These are phyloP conservation scores for Chlorella sorokiniana DNA, from an alignment of 139 green algal species.

Conservation along the genomic window DNA sequence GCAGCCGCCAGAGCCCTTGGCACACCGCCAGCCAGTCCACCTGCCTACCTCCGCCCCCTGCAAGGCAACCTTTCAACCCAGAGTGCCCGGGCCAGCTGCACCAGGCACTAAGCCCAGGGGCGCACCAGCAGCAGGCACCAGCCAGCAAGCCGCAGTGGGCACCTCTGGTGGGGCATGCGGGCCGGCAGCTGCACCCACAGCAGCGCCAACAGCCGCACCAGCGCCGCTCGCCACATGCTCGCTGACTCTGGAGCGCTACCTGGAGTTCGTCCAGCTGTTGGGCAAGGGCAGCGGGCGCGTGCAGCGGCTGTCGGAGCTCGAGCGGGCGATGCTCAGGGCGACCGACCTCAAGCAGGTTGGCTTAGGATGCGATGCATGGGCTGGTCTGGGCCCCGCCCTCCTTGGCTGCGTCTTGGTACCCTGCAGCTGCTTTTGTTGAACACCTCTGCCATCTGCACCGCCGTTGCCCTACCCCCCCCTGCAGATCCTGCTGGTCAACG, in stretches of 20 bases:
- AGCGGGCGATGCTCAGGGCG: conserved; percentile 9
- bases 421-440: background rate
- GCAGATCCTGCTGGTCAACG: conserved; percentile 29
- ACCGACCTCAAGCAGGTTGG: conserved; percentile 33
- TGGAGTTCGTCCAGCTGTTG: conserved; percentile 14
- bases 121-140: no score
- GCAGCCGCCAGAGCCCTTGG: no score
- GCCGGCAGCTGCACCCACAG: background rate
- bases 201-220: background rate
- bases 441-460: background rate
- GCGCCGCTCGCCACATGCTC: background rate
- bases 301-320: conserved; percentile 9
- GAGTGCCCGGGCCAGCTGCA: no score
- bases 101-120: no score
- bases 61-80: no score
- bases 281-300: conserved; percentile 25
- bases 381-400: background rate
- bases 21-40: no score
- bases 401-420: background rate
- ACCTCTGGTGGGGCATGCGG: background rate
- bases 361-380: background rate
- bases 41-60: no score
- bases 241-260: conserved; percentile 26
- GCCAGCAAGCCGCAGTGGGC: no score
- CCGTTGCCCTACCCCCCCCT: background rate